A percentile compares a stretch with the other conserved stretches of the same genome.
These are phyloP conservation scores for Chaetoscypha palmicola DNA, from an alignment of 2,329 filamentous ascomycete species.

Conservation along the genomic window DNA sequence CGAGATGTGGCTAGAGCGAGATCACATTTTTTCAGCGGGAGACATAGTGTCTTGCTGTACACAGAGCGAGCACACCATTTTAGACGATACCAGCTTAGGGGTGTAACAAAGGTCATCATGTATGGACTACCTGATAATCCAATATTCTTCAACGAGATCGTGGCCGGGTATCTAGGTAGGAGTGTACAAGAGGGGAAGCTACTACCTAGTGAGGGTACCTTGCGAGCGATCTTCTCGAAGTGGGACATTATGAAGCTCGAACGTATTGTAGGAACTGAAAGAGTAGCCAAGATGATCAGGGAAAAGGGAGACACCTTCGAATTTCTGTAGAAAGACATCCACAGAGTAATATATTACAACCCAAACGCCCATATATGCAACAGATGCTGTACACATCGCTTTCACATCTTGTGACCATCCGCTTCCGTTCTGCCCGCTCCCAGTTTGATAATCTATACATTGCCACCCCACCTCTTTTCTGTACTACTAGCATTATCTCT, in stretches of 20 bases:
- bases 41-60: conserved; percentile 80
- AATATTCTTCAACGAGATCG: conserved; percentile 69
- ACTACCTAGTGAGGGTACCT: conserved; percentile 52
- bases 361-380: no score
- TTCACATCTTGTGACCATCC: conserved; percentile 2
- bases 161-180: conserved; percentile 57
- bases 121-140: conserved; percentile 89
- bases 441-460: conserved; percentile 10
- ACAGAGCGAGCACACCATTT: conserved; percentile 97
- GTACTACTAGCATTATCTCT: conserved; percentile 25
- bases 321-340: conserved; percentile 58
- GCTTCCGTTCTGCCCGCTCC: no score
- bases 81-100: conserved; percentile 74
- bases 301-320: conserved; percentile 90
- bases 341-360: not conserved
- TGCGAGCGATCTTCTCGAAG: conserved; percentile 68
- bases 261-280: conserved; percentile 73
- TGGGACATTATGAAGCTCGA: conserved; percentile 89
- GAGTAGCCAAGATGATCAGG: conserved; percentile 75
- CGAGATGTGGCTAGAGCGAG: conserved; percentile 76
- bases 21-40: conserved; percentile 77
- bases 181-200: conserved; percentile 50
- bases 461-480: conserved; percentile 30
- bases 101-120: conserved; percentile 78
- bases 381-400: no score